These are phyloP conservation scores for Ilex asprella DNA, from an alignment of 257 asterid genomes.

Conservation along the genomic window DNA sequence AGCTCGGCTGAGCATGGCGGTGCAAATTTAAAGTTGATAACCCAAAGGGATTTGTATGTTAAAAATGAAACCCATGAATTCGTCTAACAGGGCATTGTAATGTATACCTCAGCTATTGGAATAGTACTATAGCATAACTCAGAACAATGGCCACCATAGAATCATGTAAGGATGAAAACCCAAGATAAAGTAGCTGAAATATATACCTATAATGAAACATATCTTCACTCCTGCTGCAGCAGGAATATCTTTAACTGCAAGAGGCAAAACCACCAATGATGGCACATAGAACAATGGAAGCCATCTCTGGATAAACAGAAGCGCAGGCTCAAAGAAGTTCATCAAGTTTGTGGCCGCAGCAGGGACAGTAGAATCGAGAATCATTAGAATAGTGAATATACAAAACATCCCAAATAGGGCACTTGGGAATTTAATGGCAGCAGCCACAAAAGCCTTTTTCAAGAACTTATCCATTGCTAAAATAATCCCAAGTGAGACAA, in stretches of 20 bases:
- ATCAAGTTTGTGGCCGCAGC: conserved; percentile 62
- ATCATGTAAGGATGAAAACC: neutral
- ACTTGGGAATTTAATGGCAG: conserved; percentile 93
- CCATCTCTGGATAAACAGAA: conserved; percentile 91
- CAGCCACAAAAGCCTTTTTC: conserved; percentile 73
- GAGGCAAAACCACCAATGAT: conserved; percentile 84
- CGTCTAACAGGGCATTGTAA: too few species aligned
- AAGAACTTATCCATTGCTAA: conserved; percentile 70
- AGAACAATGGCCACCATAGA: neutral
- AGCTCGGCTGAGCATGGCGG: neutral
- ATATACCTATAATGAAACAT: conserved; percentile 57
- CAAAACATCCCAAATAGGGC: conserved; percentile 96
- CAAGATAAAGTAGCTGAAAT: neutral
- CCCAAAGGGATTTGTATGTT: neutral
- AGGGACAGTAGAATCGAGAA: conserved; percentile 72
- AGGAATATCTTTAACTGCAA: conserved; percentile 83
- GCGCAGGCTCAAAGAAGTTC: conserved; percentile 96
- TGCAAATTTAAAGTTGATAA: neutral
- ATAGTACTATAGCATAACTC: neutral
- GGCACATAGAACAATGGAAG: conserved; percentile 97
- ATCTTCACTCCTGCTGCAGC: conserved; percentile 90
- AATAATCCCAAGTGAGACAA: conserved; percentile 74
- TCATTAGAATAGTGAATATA: conserved; percentile 58
- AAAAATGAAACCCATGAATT: too few species aligned
- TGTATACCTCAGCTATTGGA: too few species aligned